A percentile compares a stretch with the other conserved stretches of the same genome.
These are phyloP conservation scores for Annulohypoxylon nitens DNA, from an alignment of 495 filamentous ascomycete species.

Conservation along the genomic window DNA sequence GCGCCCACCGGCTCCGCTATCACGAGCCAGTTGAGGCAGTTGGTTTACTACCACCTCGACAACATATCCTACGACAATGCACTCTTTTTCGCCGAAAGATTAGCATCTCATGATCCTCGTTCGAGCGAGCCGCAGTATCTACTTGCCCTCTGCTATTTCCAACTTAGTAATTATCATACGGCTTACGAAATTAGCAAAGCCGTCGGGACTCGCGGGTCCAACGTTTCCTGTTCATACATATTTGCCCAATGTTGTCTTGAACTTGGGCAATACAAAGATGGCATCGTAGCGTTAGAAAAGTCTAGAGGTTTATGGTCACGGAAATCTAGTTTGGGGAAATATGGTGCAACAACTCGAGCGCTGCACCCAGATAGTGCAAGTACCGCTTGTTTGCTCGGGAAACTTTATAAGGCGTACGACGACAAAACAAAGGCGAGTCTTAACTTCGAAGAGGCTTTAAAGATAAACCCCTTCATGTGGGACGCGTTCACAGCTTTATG, in stretches of 20 bases:
- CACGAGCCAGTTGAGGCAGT: constrained; percentile 80
- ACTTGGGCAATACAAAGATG: constrained; percentile 81
- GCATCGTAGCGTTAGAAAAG: constrained; percentile 82
- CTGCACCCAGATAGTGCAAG: constrained; percentile 86
- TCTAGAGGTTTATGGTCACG: constrained; percentile 76
- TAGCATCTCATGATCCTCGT: constrained; percentile 83
- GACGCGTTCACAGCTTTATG: constrained; percentile 89
- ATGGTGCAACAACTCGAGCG: constrained; percentile 77
- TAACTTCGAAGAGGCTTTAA: constrained; percentile 88
- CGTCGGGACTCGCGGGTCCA: constrained; percentile 72
- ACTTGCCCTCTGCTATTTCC: constrained; percentile 84
- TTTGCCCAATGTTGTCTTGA: constrained; percentile 90
- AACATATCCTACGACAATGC: constrained; percentile 89
- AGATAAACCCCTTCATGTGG: constrained; percentile 97
- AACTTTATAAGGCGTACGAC: constrained; percentile 84
- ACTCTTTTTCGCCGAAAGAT: constrained; percentile 88
- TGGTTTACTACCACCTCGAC: constrained; percentile 94
- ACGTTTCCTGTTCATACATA: constrained; percentile 90
- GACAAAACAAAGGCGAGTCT: constrained; percentile 84
- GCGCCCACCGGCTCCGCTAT: constrained; percentile 75
- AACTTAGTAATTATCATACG: constrained; percentile 76
- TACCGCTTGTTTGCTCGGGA: constrained; percentile 82
- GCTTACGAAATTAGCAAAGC: constrained; percentile 77
- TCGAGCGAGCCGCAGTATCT: constrained; percentile 85
- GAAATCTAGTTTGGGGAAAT: constrained; percentile 78